A percentile compares a stretch with the other conserved stretches of the same genome.
Conservation (phyloP, 148 eudicot genomes). For the Rheum nobile region DNA sequence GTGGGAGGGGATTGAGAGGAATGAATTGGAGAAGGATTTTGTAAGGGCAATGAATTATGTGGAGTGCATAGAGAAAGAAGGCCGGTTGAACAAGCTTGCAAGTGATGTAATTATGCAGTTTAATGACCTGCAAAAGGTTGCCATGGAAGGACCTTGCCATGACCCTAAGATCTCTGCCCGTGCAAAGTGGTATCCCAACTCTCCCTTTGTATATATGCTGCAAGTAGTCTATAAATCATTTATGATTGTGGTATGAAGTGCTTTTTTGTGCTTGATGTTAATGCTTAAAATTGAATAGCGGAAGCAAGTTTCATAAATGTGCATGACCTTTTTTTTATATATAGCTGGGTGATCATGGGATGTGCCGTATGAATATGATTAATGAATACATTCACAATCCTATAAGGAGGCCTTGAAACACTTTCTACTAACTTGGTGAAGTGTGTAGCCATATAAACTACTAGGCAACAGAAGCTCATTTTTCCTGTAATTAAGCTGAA, state of each 20-base stretch:
- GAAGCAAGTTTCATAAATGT: background rate
- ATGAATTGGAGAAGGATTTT: conserved; percentile 55
- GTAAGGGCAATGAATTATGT: conserved; percentile 39
- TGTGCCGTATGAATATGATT: background rate
- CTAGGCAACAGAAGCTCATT: background rate
- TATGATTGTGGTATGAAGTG: background rate
- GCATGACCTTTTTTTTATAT: background rate
- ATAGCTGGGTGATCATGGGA: background rate
- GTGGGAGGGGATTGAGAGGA: conserved; percentile 78
- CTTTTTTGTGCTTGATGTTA: background rate
- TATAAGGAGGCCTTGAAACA: background rate
- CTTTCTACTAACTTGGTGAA: background rate
- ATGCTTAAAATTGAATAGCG: background rate
- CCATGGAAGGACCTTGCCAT: conserved; percentile 59
- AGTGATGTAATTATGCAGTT: conserved; percentile 54
- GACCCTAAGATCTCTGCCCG: conserved; percentile 48
- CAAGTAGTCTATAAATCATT: background rate
- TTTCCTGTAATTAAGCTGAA: background rate
- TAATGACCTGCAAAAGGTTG: conserved; percentile 52
- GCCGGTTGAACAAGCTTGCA: conserved; percentile 17
- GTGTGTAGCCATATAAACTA: background rate
- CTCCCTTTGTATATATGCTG: conserved; percentile 11
- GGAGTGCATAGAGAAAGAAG: conserved; percentile 23
- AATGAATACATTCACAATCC: background rate
- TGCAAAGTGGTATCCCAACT: conserved; percentile 51